Base-by-base conservation (phyloP, 1,284 basidiomycete species). In the Ceratobasidium sp. region DNA sequence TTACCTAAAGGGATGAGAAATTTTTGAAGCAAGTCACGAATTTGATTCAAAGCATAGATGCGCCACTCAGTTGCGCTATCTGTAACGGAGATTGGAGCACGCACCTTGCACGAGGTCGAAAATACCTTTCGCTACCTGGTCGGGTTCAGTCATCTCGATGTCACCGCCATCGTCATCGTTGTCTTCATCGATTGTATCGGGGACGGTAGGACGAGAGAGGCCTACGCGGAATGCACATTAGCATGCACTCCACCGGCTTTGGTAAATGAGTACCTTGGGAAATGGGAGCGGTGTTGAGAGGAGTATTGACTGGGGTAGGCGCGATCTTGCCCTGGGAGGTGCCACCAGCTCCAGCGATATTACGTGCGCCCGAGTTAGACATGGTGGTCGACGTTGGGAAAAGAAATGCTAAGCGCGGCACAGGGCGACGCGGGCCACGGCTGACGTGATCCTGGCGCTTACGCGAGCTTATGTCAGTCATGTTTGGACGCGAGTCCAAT, bases 291-390 rank as follows among this genome's bases (percentile, higher is more conserved):
- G 91, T 90, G 80, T 88, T 90, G 82, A 95, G 87, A 20, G 94
- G 94, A 18, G 94, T 95, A 87, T 95, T 95, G 85, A 94, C 92
- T 13, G 94, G 94, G 26, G 94, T 95, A 26, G 94, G 93, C 3
- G 94, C 93, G 13, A 44, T n/a, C 71, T 73, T 63, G 40, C 71
- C 53, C 13, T 73, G 71, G 26, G 71, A 39, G 2, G 58, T 63
- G 58, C 26, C 23, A 44, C 71, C 71, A n/a, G 71, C 12, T 28
- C 56, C 71, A 60, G 70, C 28, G 26, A 73, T 73, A 28, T 73
- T 42, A 18, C 60, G 56, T 49, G 71, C 71, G 33, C 71, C 71
- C 2, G 71, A 49, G 55, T 46, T 46, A 23, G 71, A 73, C 71
- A 73, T 73, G 40, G 71, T 73, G 71, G 71, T 69, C 67, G 67